Evolutionary conservation across 768 basidiomycete genomes (phyloP), one percentile per base, ranked within the genome.

Genomic region (Trametes villosa): DNA sequence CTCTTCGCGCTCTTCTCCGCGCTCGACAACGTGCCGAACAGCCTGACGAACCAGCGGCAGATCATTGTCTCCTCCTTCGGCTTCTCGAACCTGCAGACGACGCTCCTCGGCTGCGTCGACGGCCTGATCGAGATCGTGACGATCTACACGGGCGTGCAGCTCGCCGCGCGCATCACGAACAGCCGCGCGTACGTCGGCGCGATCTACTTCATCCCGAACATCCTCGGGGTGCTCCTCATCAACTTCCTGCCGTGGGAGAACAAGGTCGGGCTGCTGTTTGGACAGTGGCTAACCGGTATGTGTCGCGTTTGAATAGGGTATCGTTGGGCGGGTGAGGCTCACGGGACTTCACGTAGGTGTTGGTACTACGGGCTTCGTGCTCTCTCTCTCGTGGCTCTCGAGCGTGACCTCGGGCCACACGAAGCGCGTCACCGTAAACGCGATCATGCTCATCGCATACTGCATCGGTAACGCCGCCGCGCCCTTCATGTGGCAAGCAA

Each of bases 401-500:
- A 81, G 72, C 41, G 83, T 88, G 7, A 90, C 87, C 0, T 83
- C 87, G 0, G 89, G 87, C 0, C 89, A 89, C 67, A 91, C 89
- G 31, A 90, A 90, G 73, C 79, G 81, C 61, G 79, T 92, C 0
- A 87, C 89, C 22, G 64, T 75, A 65, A 91, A 92, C 67, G 88
- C 91, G 0, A 84, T 92, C 63, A 82, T 91, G 80, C 78, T 92
- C 12, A 81, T 81, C 42, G 86, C 88, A 1, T 92, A 91, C 67
- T 85, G 85, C 64, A 62, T 86, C 22, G 83, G 84, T 29, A 91
- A 92, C 58, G 76, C 88, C 2, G 83, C 82, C 0, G 85, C 84
- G n/a, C 89, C 89, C 0, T 87, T 89, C 67, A 89, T 92, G 87
- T 92, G 89, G 89, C 82, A 86, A 68, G 76, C 76, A 0, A 76